phyloP scores from a whole-genome alignment of 2,329 filamentous ascomycete genomes.

The Phaeophleospora eucalypticola region DNA sequence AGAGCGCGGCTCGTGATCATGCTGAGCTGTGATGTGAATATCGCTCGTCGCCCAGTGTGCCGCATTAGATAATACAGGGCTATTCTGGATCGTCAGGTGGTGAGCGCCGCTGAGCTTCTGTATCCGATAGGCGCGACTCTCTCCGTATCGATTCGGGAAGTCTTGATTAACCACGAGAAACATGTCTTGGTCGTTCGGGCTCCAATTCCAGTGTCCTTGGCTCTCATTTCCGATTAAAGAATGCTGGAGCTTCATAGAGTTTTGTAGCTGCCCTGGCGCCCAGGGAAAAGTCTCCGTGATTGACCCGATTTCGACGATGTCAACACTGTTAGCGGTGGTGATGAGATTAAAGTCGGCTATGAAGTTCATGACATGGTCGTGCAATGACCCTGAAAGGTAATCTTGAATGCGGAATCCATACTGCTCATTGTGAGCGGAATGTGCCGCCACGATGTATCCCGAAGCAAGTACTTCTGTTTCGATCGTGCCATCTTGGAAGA shows the following conservation, averaged over 20 bases:
- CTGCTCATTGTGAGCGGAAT: slow-evolving; percentile 42
- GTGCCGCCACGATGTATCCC: slow-evolving; percentile 52
- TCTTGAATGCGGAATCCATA: slow-evolving; percentile 52
- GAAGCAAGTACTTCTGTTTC: slow-evolving; percentile 49
- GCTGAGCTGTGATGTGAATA: slow-evolving; percentile 41
- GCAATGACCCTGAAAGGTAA: slow-evolving; percentile 47
- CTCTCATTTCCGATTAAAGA: too few species aligned
- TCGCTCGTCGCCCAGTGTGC: slow-evolving; percentile 37
- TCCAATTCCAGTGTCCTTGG: too few species aligned
- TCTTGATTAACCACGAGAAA: slow-evolving; percentile 52
- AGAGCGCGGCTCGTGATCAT: slow-evolving; percentile 43
- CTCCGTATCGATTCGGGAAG: slow-evolving; percentile 47
- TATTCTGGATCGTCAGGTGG: slow-evolving; percentile 29
- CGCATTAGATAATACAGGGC: slow-evolving; percentile 25
- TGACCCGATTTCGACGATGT: too few species aligned
- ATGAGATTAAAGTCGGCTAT: too few species aligned
- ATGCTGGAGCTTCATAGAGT: too few species aligned
- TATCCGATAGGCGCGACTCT: slow-evolving; percentile 51
- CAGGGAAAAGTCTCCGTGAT: too few species aligned
- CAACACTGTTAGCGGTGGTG: too few species aligned
- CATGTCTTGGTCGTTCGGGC: too few species aligned
- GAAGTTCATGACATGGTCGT: slow-evolving; percentile 55
- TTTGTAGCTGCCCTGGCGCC: too few species aligned
- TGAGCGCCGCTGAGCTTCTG: slow-evolving; percentile 31
- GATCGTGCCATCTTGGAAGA: slow-evolving; percentile 50